Evolutionary conservation across 2,329 filamentous ascomycete species (phyloP).

Genomic region (Colletotrichum gloeosporioides): DNA sequence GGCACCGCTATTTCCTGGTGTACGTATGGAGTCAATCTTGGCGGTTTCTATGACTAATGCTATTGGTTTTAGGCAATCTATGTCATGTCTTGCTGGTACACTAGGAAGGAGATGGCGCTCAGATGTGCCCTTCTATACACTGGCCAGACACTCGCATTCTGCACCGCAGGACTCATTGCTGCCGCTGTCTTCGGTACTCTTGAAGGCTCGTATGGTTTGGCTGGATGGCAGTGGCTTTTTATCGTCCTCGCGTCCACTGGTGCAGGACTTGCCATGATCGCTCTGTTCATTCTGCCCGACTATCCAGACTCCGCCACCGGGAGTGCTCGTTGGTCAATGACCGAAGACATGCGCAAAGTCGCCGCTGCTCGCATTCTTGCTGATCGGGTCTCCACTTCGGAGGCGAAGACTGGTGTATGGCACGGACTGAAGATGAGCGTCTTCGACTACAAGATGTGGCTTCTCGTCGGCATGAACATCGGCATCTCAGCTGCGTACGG

Average conservation of each 20-base stretch:
- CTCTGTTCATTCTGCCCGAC: conserved; percentile 25
- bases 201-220: conserved; percentile 30
- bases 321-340: conserved; percentile 27
- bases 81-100: conserved; percentile 29
- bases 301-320: conserved; percentile 29
- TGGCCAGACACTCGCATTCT: conserved; percentile 26
- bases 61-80: conserved; percentile 9
- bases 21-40: background rate
- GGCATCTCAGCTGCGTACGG: conserved; percentile 25
- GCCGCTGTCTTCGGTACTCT: conserved; percentile 26
- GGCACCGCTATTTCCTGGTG: conserved; percentile 23
- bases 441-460: conserved; percentile 27
- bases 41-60: background rate
- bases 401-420: conserved; percentile 26
- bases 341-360: conserved; percentile 26
- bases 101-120: conserved; percentile 28
- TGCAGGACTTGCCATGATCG: conserved; percentile 22
- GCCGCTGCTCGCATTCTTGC: conserved; percentile 26
- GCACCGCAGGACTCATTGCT: conserved; percentile 28
- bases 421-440: conserved; percentile 26
- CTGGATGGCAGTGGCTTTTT: conserved; percentile 46
- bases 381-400: conserved; percentile 27
- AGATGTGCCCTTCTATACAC: conserved; percentile 29
- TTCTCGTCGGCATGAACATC: conserved; percentile 27
- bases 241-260: conserved; percentile 37